Conservation (phyloP, 2,329 filamentous ascomycete species). For the Colletotrichum phormii region DNA sequence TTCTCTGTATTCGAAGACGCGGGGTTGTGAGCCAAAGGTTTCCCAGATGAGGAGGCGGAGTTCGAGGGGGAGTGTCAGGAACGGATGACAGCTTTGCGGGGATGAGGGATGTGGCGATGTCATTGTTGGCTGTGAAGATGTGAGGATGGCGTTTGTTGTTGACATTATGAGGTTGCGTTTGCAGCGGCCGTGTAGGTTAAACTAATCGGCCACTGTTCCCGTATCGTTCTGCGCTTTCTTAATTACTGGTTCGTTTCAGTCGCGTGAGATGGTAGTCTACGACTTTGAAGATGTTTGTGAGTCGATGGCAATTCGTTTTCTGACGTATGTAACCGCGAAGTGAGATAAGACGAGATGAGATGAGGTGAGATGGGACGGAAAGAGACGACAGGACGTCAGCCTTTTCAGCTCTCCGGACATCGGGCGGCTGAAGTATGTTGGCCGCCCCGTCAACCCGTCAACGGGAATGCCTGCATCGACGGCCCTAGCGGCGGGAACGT, state of each 20-base stretch:
- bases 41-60: slow-evolving; percentile 33
- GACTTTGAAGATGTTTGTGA: background rate
- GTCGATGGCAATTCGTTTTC: background rate
- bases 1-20: slow-evolving; percentile 27
- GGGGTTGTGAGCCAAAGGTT: background rate
- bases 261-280: background rate
- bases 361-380: background rate
- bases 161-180: background rate
- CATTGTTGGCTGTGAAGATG: background rate
- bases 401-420: background rate
- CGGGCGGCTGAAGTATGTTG: background rate
- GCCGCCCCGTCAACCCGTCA: background rate
- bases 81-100: slow-evolving; percentile 6
- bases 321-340: background rate
- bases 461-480: background rate
- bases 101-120: background rate
- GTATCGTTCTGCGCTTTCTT: background rate
- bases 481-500: background rate
- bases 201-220: background rate
- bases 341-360: background rate
- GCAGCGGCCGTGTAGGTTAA: background rate
- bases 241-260: background rate
- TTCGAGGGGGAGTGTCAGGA: slow-evolving; percentile 27
- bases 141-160: background rate
- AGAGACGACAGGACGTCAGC: background rate